Evolutionary conservation across 2,329 filamentous ascomycete genomes (phyloP), one percentile per base, ranked within the genome.

Genomic region (Clonostachys byssicola): DNA sequence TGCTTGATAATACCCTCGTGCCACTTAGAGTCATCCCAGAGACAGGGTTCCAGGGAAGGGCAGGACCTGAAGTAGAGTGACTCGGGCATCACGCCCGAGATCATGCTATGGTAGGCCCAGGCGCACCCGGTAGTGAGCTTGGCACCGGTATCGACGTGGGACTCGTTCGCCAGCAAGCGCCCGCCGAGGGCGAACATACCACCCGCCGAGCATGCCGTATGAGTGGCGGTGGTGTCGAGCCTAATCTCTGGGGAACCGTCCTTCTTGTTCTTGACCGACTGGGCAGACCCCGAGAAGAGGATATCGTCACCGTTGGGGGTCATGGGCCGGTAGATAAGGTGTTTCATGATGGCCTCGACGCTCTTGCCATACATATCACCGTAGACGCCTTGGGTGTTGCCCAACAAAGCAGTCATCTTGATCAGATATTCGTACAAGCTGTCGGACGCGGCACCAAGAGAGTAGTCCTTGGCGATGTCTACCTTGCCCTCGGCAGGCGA

Each of bases 241-340:
- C 74, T 60, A 46, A 68, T 68, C 8, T 71, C 65, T 3, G 68
- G 69, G 10, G 75, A 66, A 12, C 65, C 68, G 43, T 47, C 68
- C 70, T 74, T 76, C 17, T 56, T 43, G 2, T 54, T 76, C 17
- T 57, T 43, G 7, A 47, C 51, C 1, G 56, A 51, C 30, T 58
- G 51, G 5, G 61, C 51, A 9, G 63, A 61, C 12, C 75, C 84
- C 0, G 80, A 71, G 14, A 89, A 73, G 3, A 90, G 73, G 3
- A 91, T 81, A 50, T 89, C 79, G 4, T 74, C 70, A 41, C 77
- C 72, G 5, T 74, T 67, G 0, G 80, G 79, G 1, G 80, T 75
- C 74, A 88, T 83, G 1, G 87, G 88, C 2, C 83, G 78, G 66
- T 85, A 91, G 47, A 92, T 74, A 5, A 90, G 67, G 52, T 88